phyloP scores from a whole-genome alignment of 257 asterid species.

The Solanum chiquidenum region DNA sequence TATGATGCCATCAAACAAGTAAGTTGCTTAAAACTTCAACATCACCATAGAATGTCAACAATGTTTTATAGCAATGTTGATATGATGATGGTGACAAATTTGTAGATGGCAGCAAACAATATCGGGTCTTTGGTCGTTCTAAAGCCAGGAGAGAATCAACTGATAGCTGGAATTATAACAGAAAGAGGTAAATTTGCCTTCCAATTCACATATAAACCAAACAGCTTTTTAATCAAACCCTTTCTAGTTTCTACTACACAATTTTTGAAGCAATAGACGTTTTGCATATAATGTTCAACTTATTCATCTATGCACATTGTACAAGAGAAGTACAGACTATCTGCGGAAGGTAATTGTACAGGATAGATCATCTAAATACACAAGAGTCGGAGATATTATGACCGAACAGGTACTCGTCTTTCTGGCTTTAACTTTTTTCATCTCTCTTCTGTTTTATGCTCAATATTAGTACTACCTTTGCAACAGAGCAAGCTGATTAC shows the following conservation, averaged over 20 bases:
- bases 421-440: not conserved
- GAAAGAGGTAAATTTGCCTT: constrained; percentile 47
- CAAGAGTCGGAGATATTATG: constrained; percentile 73
- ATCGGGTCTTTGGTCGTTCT: constrained; percentile 77
- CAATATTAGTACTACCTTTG: not conserved
- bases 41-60: not conserved
- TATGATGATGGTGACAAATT: not conserved
- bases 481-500: constrained; percentile 50
- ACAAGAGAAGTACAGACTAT: constrained; percentile 32
- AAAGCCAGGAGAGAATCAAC: constrained; percentile 52
- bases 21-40: constrained; percentile 1
- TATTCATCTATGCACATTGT: not conserved
- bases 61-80: not conserved
- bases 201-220: not conserved
- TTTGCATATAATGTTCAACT: not conserved
- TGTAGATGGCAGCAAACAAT: constrained; percentile 73
- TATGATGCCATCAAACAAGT: constrained; percentile 68
- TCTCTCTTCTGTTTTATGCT: not conserved
- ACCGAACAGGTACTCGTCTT: constrained; percentile 43
- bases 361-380: constrained; percentile 64
- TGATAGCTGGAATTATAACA: constrained; percentile 68
- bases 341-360: constrained; percentile 52
- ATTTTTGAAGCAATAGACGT: no score
- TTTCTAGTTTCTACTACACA: no score
- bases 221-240: no score